A percentile compares a stretch with the other conserved stretches of the same genome.
Evolutionary conservation across 805 yeast genomes (phyloP).

Genomic region (Wickerhamiella occidentalis): DNA sequence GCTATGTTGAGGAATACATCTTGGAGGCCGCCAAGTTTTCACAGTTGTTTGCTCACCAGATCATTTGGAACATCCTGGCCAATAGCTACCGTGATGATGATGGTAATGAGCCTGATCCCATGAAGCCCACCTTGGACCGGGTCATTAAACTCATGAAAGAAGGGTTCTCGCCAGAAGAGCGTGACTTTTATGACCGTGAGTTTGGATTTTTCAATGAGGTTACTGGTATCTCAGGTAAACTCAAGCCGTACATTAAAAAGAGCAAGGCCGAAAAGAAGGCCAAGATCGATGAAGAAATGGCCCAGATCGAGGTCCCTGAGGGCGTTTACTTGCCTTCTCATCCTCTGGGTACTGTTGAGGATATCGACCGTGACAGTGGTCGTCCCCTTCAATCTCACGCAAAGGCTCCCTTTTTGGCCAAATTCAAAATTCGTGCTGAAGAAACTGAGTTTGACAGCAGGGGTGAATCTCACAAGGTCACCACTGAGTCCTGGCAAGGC

Average conservation of each 20-base stretch:
- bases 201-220: slow-evolving; percentile 84
- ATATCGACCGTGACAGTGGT: slow-evolving; percentile 84
- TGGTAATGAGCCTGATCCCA: slow-evolving; percentile 58
- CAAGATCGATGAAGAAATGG: slow-evolving; percentile 95
- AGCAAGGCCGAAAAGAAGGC: slow-evolving; percentile 92
- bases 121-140: slow-evolving; percentile 72
- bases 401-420: slow-evolving; percentile 96
- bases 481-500: slow-evolving; percentile 69
- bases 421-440: slow-evolving; percentile 64
- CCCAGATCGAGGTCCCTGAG: slow-evolving; percentile 51
- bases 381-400: slow-evolving; percentile 96
- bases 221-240: slow-evolving; percentile 85
- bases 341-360: slow-evolving; percentile 90
- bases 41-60: slow-evolving; percentile 90
- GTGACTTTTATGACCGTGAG: slow-evolving; percentile 62
- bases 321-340: slow-evolving; percentile 92
- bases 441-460: slow-evolving; percentile 22
- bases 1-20: slow-evolving; percentile 79
- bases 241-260: slow-evolving; percentile 87
- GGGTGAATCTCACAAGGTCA: slow-evolving; percentile 19
- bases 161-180: slow-evolving; percentile 49
- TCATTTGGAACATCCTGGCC: slow-evolving; percentile 95
- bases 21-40: slow-evolving; percentile 85
- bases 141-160: slow-evolving; percentile 54
- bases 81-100: slow-evolving; percentile 88